Conservation (phyloP, 345 rosid genomes). For the Chamaenerion angustifolium region DNA sequence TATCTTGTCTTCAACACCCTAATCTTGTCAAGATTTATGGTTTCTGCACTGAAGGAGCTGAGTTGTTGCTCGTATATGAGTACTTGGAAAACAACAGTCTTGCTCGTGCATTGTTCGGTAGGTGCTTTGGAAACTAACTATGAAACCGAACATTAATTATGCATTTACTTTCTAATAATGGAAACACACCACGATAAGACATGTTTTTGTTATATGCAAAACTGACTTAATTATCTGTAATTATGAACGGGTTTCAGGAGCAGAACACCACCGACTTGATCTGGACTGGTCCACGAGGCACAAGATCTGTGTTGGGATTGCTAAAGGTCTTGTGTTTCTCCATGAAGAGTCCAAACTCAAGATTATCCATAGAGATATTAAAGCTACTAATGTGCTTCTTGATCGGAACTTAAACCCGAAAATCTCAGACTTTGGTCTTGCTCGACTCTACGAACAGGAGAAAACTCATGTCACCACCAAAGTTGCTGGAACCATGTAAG, state of each 20-base stretch:
- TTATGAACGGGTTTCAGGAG: slow-evolving; percentile 6
- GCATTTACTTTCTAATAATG: too few relatives aligned
- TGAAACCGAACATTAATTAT: too few relatives aligned
- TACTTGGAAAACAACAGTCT: slow-evolving; percentile 64
- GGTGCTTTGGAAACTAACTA: slow-evolving; percentile 3
- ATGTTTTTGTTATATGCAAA: too few relatives aligned
- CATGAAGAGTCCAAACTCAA: slow-evolving; percentile 40
- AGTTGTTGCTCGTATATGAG: slow-evolving; percentile 45
- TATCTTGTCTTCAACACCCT: slow-evolving; percentile 57
- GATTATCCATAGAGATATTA: slow-evolving; percentile 59
- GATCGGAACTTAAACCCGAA: slow-evolving; percentile 37
- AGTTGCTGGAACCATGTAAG: slow-evolving; percentile 60
- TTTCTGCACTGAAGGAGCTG: slow-evolving; percentile 52
- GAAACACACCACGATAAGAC: too few relatives aligned
- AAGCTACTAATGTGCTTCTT: slow-evolving; percentile 43
- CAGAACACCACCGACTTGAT: slow-evolving; percentile 11
- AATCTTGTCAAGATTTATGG: slow-evolving; percentile 62
- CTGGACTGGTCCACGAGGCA: slow-evolving; percentile 36
- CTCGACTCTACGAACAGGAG: slow-evolving; percentile 35
- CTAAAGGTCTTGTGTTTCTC: slow-evolving; percentile 47
- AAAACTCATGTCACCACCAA: slow-evolving; percentile 43
- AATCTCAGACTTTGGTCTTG: slow-evolving; percentile 59
- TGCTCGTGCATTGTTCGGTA: slow-evolving; percentile 44
- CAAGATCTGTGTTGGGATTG: slow-evolving; percentile 40
- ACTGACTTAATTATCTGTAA: background rate